These are phyloP conservation scores for Alternaria alternata DNA, from an alignment of 2,329 filamentous ascomycete species.

Conservation along the genomic window DNA sequence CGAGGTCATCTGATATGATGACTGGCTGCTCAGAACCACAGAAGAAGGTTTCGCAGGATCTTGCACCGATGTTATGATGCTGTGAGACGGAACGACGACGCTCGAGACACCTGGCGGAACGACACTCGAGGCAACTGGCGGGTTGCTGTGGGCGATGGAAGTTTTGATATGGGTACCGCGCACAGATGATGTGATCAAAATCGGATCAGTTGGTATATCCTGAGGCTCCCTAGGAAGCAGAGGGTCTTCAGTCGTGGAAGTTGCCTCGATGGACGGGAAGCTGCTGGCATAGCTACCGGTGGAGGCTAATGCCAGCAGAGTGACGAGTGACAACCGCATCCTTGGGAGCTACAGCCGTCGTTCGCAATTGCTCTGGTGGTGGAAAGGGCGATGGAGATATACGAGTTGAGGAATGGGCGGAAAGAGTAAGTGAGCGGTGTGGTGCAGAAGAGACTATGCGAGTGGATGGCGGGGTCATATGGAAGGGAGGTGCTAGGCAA, in stretches of 20 bases:
- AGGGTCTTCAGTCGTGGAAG: slow-evolving; percentile 10
- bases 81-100: not conserved
- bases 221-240: not conserved
- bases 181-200: not conserved
- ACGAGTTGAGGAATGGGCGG: not conserved
- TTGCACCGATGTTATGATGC: slow-evolving; percentile 2
- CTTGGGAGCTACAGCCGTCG: not conserved
- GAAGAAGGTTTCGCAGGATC: not conserved
- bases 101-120: not conserved
- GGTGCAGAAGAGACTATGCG: not conserved
- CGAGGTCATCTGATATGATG: not conserved
- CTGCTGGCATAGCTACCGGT: not conserved
- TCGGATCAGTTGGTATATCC: not conserved
- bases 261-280: not conserved
- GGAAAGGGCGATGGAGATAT: not conserved
- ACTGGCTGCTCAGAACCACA: not conserved
- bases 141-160: not conserved
- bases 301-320: not conserved
- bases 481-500: not conserved
- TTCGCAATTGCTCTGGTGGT: not conserved
- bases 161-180: not conserved
- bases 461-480: not conserved
- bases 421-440: not conserved
- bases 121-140: not conserved
- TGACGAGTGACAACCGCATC: not conserved